These are phyloP conservation scores for Candida orba DNA, from an alignment of 805 yeast genomes.

Conservation along the genomic window DNA sequence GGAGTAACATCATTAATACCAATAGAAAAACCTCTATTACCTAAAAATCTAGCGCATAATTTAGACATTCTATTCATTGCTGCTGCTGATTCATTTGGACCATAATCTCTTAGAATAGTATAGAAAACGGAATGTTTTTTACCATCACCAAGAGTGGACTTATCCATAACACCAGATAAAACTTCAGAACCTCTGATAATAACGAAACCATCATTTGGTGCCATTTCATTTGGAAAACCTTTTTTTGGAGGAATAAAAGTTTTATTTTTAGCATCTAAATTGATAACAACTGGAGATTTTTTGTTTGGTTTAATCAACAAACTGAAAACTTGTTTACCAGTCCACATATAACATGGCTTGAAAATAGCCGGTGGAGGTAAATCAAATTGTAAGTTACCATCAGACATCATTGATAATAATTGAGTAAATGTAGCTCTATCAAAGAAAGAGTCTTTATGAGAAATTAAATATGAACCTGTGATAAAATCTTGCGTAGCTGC, in stretches of 20 bases:
- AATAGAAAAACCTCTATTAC: conserved; percentile 93
- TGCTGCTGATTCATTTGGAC: conserved; percentile 90
- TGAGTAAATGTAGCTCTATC: conserved; percentile 82
- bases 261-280: conserved; percentile 90
- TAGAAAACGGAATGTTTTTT: conserved; percentile 95
- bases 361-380: conserved; percentile 91
- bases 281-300: conserved; percentile 71
- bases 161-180: conserved; percentile 94
- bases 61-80: conserved; percentile 99
- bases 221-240: conserved; percentile 84
- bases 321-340: conserved; percentile 94
- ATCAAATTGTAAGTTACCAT: conserved; percentile 81
- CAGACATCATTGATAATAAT: conserved; percentile 91
- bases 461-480: conserved; percentile 88
- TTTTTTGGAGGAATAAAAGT: conserved; percentile 72
- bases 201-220: conserved; percentile 94
- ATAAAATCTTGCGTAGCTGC: conserved; percentile 99
- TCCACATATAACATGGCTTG: conserved; percentile 90
- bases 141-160: conserved; percentile 94
- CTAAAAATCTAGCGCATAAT: conserved; percentile 89
- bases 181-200: conserved; percentile 85
- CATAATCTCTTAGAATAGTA: conserved; percentile 90
- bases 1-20: conserved; percentile 98
- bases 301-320: conserved; percentile 78
- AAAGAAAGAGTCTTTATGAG: conserved; percentile 89